Evolutionary conservation across 164 flowering plant species (phyloP), one percentile per base, ranked within the genome.

Genomic region (Aristolochia californica): DNA sequence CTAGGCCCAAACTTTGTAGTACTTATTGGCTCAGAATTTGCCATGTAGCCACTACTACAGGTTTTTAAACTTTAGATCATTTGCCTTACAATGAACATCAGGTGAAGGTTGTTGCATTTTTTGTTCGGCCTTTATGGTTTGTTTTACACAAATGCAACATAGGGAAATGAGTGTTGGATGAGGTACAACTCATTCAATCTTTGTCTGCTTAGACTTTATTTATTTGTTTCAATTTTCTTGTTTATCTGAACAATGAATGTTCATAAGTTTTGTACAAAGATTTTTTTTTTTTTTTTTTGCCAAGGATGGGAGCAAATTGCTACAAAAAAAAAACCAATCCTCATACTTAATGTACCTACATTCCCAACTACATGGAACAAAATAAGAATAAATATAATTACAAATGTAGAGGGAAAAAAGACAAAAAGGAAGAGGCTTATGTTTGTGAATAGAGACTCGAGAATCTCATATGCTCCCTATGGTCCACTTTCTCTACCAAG

Each of bases 381-480:
- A 15, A n/a, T 1, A n/a, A 1, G 20, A 4, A 52, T 1, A 24
- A 52, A 23, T 15, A 9, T 10, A 15, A 15, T 9, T 10, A 15
- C 10, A 43, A 9, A 43, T 43, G 45, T 9, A 43, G 45, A 43
- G 12, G n/a, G 50, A n/a, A n/a, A n/a, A n/a, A n/a, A 2, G 9
- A 9, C 3, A 5, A 21, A 16, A 48, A 38, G 16, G 16, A 47
- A 0, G 43, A 21, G 27, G 26, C 27, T 53, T 60, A 70, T 43
- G 66, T 22, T 17, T 18, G 43, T 21, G 45, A 52, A 56, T 87
- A 84, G 30, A 85, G 70, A 58, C 62, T 74, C 27, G 80, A 80
- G 55, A 85, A 83, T 8, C 93, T 88, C 86, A 85, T 85, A 57
- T 81, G 74, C 52, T 83, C 81, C 16, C 74, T 56, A 53, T 74